Conservation (phyloP, 805 yeast species). For the Starmerella floris region DNA sequence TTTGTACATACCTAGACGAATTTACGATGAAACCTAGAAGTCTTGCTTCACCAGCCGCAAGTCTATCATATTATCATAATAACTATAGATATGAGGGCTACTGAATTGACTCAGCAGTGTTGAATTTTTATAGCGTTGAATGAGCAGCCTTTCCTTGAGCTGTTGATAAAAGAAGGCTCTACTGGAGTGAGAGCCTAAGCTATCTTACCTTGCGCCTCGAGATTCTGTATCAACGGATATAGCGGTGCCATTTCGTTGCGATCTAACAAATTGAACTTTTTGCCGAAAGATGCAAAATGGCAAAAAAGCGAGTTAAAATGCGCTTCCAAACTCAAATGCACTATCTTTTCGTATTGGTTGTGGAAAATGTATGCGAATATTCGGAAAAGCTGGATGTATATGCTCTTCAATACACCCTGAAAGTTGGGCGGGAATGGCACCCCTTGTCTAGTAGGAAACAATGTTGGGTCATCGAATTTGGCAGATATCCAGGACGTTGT, state of each 20-base stretch:
- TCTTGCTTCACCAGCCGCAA: too few species aligned
- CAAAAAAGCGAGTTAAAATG: slow-evolving; percentile 98
- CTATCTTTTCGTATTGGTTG: slow-evolving; percentile 83
- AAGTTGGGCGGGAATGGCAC: slow-evolving; percentile 80
- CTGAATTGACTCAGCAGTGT: too few species aligned
- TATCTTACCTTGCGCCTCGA: slow-evolving; percentile 81
- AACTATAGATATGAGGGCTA: too few species aligned
- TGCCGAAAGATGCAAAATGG: slow-evolving; percentile 76
- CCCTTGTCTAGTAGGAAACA: slow-evolving; percentile 86
- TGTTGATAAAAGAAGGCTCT: too few species aligned
- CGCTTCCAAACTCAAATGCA: slow-evolving; percentile 87
- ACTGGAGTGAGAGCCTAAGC: too few species aligned
- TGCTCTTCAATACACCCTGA: slow-evolving; percentile 68
- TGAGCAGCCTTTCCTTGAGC: too few species aligned
- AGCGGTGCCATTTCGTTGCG: slow-evolving; percentile 69
- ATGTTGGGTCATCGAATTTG: slow-evolving; percentile 74
- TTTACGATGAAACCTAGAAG: too few species aligned
- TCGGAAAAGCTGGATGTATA: slow-evolving; percentile 82
- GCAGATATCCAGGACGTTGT: slow-evolving; percentile 81
- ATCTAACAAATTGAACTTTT: slow-evolving; percentile 73
- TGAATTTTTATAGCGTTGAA: too few species aligned
- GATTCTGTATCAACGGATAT: slow-evolving; percentile 55
- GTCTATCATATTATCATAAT: too few species aligned
- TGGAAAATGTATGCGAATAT: slow-evolving; percentile 91
- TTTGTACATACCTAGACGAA: background rate